These are phyloP conservation scores for Colletotrichum simmondsii DNA, from an alignment of 2,329 filamentous ascomycete species.

Conservation along the genomic window DNA sequence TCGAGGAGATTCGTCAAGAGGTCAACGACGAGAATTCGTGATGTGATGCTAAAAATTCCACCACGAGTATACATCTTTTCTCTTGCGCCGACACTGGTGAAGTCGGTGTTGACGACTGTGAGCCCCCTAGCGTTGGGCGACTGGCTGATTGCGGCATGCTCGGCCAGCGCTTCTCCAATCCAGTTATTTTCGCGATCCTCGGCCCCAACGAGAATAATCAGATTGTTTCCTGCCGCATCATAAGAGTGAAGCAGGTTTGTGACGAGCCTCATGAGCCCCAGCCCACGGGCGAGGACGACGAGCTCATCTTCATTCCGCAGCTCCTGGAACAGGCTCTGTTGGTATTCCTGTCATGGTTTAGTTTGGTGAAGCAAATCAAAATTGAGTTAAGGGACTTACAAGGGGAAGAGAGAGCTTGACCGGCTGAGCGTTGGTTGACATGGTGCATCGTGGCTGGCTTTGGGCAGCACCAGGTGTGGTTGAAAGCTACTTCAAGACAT, in stretches of 20 bases:
- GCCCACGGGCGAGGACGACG: conserved; percentile 88
- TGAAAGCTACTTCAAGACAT: background rate
- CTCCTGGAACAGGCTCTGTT: conserved; percentile 94
- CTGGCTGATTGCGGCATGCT: conserved; percentile 92
- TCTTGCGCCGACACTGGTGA: conserved; percentile 84
- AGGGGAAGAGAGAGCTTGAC: conserved; percentile 86
- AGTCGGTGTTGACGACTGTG: conserved; percentile 93
- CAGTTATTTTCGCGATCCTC: conserved; percentile 95
- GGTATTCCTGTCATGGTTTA: conserved; percentile 73
- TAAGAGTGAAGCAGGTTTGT: conserved; percentile 98
- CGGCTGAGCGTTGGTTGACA: conserved; percentile 66
- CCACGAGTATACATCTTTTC: conserved; percentile 93
- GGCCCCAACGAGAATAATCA: conserved; percentile 89
- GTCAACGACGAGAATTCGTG: conserved; percentile 93
- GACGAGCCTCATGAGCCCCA: conserved; percentile 90
- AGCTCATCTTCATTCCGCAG: conserved; percentile 92
- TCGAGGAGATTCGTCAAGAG: conserved; percentile 85
- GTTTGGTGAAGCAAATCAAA: conserved; percentile 30
- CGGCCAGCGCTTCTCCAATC: conserved; percentile 95
- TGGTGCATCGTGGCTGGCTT: conserved; percentile 24
- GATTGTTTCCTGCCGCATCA: conserved; percentile 93
- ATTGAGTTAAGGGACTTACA: conserved; percentile 51
- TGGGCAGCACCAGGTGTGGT: background rate
- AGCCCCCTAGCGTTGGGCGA: conserved; percentile 85
- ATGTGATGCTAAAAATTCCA: conserved; percentile 95